Base-by-base conservation (phyloP, 2,329 filamentous ascomycete genomes). In the Aplosporella prunicola region DNA sequence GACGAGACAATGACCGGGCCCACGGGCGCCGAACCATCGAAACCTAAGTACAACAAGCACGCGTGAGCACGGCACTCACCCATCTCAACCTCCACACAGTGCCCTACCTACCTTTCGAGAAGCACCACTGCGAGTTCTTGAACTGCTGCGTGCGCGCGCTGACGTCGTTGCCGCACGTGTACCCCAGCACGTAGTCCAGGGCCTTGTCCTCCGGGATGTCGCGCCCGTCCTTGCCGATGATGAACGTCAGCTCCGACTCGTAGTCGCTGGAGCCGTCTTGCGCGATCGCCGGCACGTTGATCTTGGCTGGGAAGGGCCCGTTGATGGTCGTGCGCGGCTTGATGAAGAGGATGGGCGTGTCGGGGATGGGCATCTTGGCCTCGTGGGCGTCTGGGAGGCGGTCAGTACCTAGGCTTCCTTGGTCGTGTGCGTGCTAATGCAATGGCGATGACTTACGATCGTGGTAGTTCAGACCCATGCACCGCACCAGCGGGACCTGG, bases 291-390 rank as follows among this genome's bases (percentile, higher is more conserved):
- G 69, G 70, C 16, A 73, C 62, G 0, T 62, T 47, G 0, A 74
- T 63, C 43, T 61, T 36, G 52, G 63, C 42, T 53, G 62, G 3
- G 48, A 45, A 26, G 66, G 57, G 35, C 53, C 63, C 29, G 55
- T 62, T 35, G 43, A 60, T 7, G 60, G 64, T 53, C 3, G 56
- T 60, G 43, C 53, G 57, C 17, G 56, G 54, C 46, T 74, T 74
- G 50, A 70, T 66, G 51, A 73, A 74, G 23, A 71, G 61, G 8
- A 86, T 69, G 0, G 83, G 83, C 45, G 76, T 82, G 50, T 74
- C 71, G 1, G 82, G 82, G 42, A 82, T 68, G 2, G 80, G 71
- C 62, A 84, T 70, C 43, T 74, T 76, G 17, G 78, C 70, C 43
- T 48, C 46, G 5, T 20, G 16, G 13, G 46, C 46, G 36, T 47